A percentile compares a stretch with the other conserved stretches of the same genome.
Conservation (phyloP, 2,329 filamentous ascomycete species). For the Exophiala xenobiotica region DNA sequence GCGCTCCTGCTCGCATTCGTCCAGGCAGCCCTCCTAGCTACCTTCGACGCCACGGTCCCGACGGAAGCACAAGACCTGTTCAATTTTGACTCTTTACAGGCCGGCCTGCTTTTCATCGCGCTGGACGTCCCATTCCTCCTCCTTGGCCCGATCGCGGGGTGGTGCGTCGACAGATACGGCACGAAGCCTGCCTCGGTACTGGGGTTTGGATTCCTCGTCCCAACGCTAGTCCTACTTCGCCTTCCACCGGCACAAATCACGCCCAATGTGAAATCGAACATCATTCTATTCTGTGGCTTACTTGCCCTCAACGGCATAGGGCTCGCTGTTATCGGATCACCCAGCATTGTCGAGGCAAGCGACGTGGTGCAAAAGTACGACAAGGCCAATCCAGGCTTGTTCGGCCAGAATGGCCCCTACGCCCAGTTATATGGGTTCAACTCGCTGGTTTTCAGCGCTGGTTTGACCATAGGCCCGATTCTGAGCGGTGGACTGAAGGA, state of each 20-base stretch:
- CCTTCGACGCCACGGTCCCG: slow-evolving; percentile 31
- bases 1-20: slow-evolving; percentile 29
- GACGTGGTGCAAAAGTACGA: slow-evolving; percentile 57
- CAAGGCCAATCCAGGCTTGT: slow-evolving; percentile 55
- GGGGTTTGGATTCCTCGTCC: slow-evolving; percentile 28
- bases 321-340: slow-evolving; percentile 54
- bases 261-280: slow-evolving; percentile 37
- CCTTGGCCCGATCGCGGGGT: slow-evolving; percentile 26
- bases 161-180: slow-evolving; percentile 49
- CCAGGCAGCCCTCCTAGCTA: slow-evolving; percentile 27
- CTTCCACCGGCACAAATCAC: slow-evolving; percentile 30
- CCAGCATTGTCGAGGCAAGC: slow-evolving; percentile 58
- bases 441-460: slow-evolving; percentile 61
- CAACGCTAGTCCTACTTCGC: slow-evolving; percentile 29
- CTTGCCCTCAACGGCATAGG: slow-evolving; percentile 53
- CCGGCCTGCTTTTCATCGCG: slow-evolving; percentile 40
- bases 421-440: slow-evolving; percentile 66
- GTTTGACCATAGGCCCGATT: slow-evolving; percentile 60
- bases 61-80: slow-evolving; percentile 28
- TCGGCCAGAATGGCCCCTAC: slow-evolving; percentile 59
- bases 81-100: slow-evolving; percentile 35
- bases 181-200: slow-evolving; percentile 33
- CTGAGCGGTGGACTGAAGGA: slow-evolving; percentile 24
- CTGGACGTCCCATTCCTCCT: slow-evolving; percentile 38
- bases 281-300: slow-evolving; percentile 46